Conservation (phyloP, 164 flowering plant genomes). For the Tetrastigma voinierianum region DNA sequence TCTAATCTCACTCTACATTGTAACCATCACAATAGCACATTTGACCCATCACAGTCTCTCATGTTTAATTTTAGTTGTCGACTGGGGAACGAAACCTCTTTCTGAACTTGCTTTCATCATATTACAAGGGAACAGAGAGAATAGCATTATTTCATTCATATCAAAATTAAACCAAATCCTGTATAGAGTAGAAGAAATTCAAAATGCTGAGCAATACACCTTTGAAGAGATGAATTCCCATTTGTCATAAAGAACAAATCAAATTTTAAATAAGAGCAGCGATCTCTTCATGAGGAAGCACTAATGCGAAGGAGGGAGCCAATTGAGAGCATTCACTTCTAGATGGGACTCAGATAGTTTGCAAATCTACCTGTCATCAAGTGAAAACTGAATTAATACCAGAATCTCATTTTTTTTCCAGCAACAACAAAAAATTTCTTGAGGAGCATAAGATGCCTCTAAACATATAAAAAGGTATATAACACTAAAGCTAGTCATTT, state of each 20-base stretch:
- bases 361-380: slow-evolving; percentile 49
- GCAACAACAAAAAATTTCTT: too few relatives aligned
- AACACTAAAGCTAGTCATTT: too few relatives aligned
- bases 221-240: slow-evolving; percentile 1
- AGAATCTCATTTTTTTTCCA: too few relatives aligned
- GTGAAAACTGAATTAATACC: background rate
- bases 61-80: background rate
- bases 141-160: background rate
- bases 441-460: too few relatives aligned
- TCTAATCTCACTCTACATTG: background rate
- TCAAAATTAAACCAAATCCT: background rate
- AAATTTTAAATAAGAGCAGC: background rate
- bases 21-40: background rate
- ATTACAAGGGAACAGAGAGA: background rate
- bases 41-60: background rate
- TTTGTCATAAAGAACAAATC: slow-evolving; percentile 1
- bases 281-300: background rate
- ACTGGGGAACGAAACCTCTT: background rate
- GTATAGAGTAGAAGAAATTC: background rate
- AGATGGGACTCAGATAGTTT: slow-evolving; percentile 59
- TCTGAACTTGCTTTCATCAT: background rate
- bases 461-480: too few relatives aligned
- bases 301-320: background rate
- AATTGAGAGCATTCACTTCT: slow-evolving; percentile 9
- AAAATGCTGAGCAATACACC: slow-evolving; percentile 5